Evolutionary conservation across 2,329 filamentous ascomycete species (phyloP).

Genomic region (Ceratocystis harringtonii): DNA sequence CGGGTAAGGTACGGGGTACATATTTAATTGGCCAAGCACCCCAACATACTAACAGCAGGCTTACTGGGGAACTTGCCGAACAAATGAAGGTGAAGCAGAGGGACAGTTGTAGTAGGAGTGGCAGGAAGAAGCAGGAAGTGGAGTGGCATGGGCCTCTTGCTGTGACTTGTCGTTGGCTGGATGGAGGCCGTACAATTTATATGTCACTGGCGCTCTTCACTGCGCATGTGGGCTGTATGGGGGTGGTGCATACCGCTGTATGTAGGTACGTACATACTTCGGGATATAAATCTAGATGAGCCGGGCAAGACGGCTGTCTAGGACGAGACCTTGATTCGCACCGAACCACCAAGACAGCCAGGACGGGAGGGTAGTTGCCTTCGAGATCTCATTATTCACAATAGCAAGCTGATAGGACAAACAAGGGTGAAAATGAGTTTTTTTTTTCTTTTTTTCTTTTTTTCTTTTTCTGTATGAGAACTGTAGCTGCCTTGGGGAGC

Average conservation of each 20-base stretch:
- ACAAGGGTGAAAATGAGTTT: background rate
- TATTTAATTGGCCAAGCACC: background rate
- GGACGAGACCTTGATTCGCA: no score
- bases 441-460: background rate
- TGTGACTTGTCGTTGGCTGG: background rate
- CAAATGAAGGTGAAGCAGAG: background rate
- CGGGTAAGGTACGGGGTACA: slow-evolving; percentile 1
- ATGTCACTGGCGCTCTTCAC: background rate
- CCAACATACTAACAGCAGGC: background rate
- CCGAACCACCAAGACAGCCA: background rate
- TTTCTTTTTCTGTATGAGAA: background rate
- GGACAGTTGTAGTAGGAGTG: background rate
- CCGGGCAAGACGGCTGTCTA: no score
- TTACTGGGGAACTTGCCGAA: background rate
- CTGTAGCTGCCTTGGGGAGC: no score
- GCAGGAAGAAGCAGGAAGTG: background rate
- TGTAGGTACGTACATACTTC: background rate
- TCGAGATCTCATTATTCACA: background rate
- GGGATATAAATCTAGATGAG: background rate
- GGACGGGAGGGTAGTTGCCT: background rate
- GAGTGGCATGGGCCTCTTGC: background rate
- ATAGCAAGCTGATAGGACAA: background rate
- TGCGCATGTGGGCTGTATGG: background rate
- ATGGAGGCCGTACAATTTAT: background rate
- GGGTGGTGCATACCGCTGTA: background rate